Evolutionary conservation across 2,329 filamentous ascomycete species (phyloP), one percentile per base, ranked within the genome.

Genomic region (Colletotrichum graminicola): DNA sequence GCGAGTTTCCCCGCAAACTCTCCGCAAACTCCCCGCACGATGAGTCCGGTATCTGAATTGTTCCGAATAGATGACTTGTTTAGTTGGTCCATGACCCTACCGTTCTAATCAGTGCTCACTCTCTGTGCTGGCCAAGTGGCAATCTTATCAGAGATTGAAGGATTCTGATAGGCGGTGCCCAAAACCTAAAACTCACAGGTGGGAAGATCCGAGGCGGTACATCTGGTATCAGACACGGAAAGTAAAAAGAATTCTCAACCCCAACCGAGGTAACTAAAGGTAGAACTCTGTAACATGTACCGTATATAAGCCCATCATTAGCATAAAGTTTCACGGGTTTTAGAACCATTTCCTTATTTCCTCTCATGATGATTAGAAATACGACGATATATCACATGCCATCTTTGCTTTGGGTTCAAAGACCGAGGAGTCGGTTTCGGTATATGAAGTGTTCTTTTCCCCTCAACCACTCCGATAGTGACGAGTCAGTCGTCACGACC

Each of bases 341-440:
- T 54, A 34, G 32, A 16, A 2, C 4, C 23, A 29, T 29, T 43
- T 16, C 21, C 26, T 5, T 62, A 62, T 57, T 14, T 45, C 67
- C 54, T 49, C 26, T n/a, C 41, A 6, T 32, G 7, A n/a, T 63
- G 68, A 52, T 71, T 71, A 68, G 59, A 68, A 71, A 68, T 68
- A 39, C 65, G 23, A 26, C 18, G 29, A 68, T 47, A 16, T 26
- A 45, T 54, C 68, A 71, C 68, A 54, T 71, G 68, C 67, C 47
- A 54, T 56, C 65, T 32, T 39, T 60, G 29, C 65, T 71, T 41
- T 41, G 10, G 6, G 45, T 29, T 18, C 1, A 2, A 29, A 14
- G 51, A 36, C 65, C 59, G 68, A 68, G 68, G 65, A 54, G 49
- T 5, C 32, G 47, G 26, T 8, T 23, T 16, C 23, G 36, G 26